Base-by-base conservation (phyloP, 2,329 filamentous ascomycete genomes). In the Cordyceps farinosa region DNA sequence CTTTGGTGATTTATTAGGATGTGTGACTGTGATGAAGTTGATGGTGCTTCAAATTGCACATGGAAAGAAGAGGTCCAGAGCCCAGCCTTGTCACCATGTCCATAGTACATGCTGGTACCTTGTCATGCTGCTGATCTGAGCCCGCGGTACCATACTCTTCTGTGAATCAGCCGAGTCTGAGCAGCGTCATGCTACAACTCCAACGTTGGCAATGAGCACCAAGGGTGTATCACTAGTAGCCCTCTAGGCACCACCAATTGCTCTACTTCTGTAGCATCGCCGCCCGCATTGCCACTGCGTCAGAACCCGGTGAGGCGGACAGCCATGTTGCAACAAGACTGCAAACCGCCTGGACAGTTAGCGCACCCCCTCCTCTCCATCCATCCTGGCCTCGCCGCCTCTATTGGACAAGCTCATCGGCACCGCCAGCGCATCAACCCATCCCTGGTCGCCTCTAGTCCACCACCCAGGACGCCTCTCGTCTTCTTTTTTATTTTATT, bases 351-450 rank as follows among this genome's bases (percentile, higher is more conserved):
- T 40, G 38, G 22, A 38, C 51, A 13, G 32, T 10, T 38, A 40
- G 36, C 51, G 36, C 53, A 38, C 53, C 38, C 40, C 55, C 42
- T 22, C n/a, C 50, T 8, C 50, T 38, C 32, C 11, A 34, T 61
- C 65, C 67, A 64, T 59, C 61, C 36, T 58, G 38, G 70, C 72
- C 72, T 67, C 67, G 71, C 67, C 67, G 62, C 68, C 68, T 66
- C 69, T 66, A 77, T 77, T 76, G 75, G 75, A 65, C 69, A 67
- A 72, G 68, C 67, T 68, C 68, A 66, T 70, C 74, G 69, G 74
- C 73, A 76, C 61, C 74, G 75, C 75, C 75, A 77, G 67, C 75
- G 72, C 75, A 77, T 76, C 75, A 76, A 66, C 34, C 65, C 64
- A 61, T 50, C 53, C 61, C 59, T 32, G 65, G 67, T 68, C 66